Percentiles rank a stretch among this genome's conserved stretches.
Evolutionary conservation across 2,329 filamentous ascomycete genomes (phyloP).

Genomic region (Neopestalotiopsis sp.): DNA sequence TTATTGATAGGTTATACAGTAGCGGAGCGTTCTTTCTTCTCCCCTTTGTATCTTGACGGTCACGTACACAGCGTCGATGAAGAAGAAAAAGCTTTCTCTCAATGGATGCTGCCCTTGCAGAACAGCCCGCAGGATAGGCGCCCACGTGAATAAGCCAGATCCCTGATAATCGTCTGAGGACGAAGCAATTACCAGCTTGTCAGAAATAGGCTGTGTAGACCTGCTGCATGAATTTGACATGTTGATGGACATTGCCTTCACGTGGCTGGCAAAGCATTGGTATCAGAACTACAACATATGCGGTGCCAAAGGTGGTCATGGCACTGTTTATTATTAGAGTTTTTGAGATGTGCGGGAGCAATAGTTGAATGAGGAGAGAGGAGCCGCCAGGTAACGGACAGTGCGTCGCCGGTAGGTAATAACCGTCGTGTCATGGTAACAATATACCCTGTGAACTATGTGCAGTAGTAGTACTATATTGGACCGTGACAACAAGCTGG

Average conservation of each 20-base stretch:
- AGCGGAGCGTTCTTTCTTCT: background rate
- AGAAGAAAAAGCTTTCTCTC: background rate
- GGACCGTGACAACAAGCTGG: background rate
- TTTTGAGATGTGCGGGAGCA: background rate
- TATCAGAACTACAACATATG: background rate
- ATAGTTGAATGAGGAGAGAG: background rate
- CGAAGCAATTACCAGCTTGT: background rate
- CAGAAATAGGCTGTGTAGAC: background rate
- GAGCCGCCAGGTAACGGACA: constrained; percentile 3
- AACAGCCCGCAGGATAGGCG: background rate
- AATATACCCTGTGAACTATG: background rate
- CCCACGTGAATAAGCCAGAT: background rate
- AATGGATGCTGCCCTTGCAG: background rate
- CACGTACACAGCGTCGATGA: background rate
- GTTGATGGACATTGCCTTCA: background rate
- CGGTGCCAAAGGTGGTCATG: background rate
- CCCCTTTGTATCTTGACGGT: background rate
- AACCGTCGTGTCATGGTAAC: background rate
- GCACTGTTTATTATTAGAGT: background rate
- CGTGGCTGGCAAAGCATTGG: background rate
- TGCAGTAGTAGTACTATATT: background rate
- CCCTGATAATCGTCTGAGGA: background rate
- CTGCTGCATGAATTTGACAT: background rate
- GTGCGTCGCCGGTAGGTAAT: background rate
- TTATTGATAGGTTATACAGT: background rate